phyloP scores from a whole-genome alignment of 306 rosid species.

The Gastrolobium villosum region DNA sequence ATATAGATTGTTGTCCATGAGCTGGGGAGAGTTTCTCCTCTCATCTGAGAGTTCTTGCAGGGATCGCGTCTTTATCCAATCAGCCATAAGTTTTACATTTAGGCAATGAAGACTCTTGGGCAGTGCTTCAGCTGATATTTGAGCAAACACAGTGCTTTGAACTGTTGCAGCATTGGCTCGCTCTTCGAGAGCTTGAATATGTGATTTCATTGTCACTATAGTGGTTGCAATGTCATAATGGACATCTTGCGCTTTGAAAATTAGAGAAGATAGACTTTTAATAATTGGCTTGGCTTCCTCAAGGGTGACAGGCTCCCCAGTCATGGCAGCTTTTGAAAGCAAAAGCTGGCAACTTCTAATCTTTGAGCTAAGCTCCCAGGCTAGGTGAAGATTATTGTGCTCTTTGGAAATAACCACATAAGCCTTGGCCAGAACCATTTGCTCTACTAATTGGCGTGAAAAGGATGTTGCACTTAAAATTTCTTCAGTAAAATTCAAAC shows the following conservation, averaged over 20 bases:
- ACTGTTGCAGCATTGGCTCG: constrained; percentile 78
- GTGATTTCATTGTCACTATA: constrained; percentile 91
- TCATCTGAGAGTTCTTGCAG: constrained; percentile 63
- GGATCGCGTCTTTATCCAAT: constrained; percentile 72
- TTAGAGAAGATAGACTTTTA: constrained; percentile 76
- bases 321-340: constrained; percentile 89
- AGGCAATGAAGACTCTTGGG: constrained; percentile 94
- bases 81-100: constrained; percentile 76
- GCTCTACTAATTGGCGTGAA: constrained; percentile 88
- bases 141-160: constrained; percentile 84
- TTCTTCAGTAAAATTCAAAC: constrained; percentile 77
- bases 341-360: constrained; percentile 90
- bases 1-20: constrained; percentile 76
- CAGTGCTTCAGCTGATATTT: constrained; percentile 80
- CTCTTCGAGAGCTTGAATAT: constrained; percentile 95
- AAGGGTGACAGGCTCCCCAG: constrained; percentile 70
- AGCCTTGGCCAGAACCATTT: constrained; percentile 91
- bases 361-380: constrained; percentile 90
- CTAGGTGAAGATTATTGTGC: constrained; percentile 91
- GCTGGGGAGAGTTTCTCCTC: constrained; percentile 70
- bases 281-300: constrained; percentile 89
- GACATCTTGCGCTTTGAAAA: constrained; percentile 84
- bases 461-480: constrained; percentile 74
- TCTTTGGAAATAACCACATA: constrained; percentile 91
- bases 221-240: constrained; percentile 96